A percentile compares a stretch with the other conserved stretches of the same genome.
phyloP scores from a whole-genome alignment of 345 rosid genomes.

The Luvunga scandens region DNA sequence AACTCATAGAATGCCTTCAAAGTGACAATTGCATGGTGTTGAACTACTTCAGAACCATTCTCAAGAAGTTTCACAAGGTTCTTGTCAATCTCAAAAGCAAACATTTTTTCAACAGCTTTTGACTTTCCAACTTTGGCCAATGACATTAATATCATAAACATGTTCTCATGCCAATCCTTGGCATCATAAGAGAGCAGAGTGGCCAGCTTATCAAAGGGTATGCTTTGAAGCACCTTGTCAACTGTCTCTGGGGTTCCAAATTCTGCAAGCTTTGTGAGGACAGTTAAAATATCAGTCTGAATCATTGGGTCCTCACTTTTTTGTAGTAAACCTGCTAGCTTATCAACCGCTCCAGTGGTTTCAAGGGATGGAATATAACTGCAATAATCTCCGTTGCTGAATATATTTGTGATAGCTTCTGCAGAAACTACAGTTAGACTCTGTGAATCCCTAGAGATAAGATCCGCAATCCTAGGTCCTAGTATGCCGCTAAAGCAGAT shows the following conservation, averaged over 20 bases:
- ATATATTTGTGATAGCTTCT: conserved; percentile 29
- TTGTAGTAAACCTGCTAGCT: conserved; percentile 16
- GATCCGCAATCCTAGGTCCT: conserved; percentile 28
- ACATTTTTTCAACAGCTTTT: conserved; percentile 36
- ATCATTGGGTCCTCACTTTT: conserved; percentile 19
- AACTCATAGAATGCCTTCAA: conserved; percentile 32
- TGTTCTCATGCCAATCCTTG: conserved; percentile 27
- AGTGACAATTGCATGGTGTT: conserved; percentile 30
- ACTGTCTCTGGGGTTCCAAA: conserved; percentile 25
- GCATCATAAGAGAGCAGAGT: conserved; percentile 19
- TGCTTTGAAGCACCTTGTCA: conserved; percentile 29
- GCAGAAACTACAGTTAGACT: conserved; percentile 21
- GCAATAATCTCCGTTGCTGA: conserved; percentile 19
- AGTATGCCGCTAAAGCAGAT: conserved; percentile 25
- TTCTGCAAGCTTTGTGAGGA: conserved; percentile 35
- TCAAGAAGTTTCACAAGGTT: conserved; percentile 25
- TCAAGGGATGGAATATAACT: conserved; percentile 28
- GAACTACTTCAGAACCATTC: conserved; percentile 28
- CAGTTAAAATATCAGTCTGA: conserved; percentile 23
- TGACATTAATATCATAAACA: conserved; percentile 28
- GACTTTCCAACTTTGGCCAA: conserved; percentile 34
- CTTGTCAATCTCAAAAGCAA: conserved; percentile 27
- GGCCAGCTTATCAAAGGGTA: conserved; percentile 22
- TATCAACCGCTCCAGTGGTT: conserved; percentile 18
- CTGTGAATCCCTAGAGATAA: conserved; percentile 25